Evolutionary conservation across 768 basidiomycete genomes (phyloP).

Genomic region (Boletus barrowsii): DNA sequence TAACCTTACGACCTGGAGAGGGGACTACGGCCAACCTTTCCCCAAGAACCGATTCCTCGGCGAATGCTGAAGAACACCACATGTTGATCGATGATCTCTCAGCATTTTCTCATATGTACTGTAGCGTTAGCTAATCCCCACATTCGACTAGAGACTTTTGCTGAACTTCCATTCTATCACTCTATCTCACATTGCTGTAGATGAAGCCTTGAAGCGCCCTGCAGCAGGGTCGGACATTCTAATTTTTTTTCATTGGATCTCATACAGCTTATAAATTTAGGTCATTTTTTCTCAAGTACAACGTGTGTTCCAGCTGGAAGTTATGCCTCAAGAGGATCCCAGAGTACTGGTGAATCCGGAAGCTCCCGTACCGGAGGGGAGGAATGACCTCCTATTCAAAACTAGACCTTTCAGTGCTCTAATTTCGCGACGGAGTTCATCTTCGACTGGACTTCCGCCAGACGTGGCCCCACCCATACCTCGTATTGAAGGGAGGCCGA

Average conservation of each 20-base stretch:
- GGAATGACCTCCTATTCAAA: slow-evolving; percentile 57
- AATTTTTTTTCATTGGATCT: neutral
- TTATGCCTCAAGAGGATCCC: neutral
- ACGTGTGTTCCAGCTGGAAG: neutral
- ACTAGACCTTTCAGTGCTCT: slow-evolving; percentile 76
- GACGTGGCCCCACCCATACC: slow-evolving; percentile 14
- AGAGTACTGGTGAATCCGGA: slow-evolving; percentile 6
- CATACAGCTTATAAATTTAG: neutral
- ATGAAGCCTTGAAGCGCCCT: too few relatives aligned
- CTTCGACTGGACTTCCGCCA: slow-evolving; percentile 38
- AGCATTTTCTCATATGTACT: neutral
- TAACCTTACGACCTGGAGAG: slow-evolving; percentile 40
- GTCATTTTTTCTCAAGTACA: neutral
- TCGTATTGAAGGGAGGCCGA: slow-evolving; percentile 18
- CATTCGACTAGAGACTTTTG: neutral
- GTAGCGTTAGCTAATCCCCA: neutral
- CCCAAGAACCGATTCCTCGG: slow-evolving; percentile 51
- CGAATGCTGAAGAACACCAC: slow-evolving; percentile 33
- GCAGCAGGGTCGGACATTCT: neutral
- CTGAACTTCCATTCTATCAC: neutral
- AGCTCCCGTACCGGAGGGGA: slow-evolving; percentile 1
- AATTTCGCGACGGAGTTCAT: slow-evolving; percentile 72
- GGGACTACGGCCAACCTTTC: slow-evolving; percentile 43
- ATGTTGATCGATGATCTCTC: neutral
- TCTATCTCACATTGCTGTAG: neutral